A percentile compares a stretch with the other conserved stretches of the same genome.
These are phyloP conservation scores for Triangularia verruculosa DNA, from an alignment of 2,329 filamentous ascomycete genomes.

Conservation along the genomic window DNA sequence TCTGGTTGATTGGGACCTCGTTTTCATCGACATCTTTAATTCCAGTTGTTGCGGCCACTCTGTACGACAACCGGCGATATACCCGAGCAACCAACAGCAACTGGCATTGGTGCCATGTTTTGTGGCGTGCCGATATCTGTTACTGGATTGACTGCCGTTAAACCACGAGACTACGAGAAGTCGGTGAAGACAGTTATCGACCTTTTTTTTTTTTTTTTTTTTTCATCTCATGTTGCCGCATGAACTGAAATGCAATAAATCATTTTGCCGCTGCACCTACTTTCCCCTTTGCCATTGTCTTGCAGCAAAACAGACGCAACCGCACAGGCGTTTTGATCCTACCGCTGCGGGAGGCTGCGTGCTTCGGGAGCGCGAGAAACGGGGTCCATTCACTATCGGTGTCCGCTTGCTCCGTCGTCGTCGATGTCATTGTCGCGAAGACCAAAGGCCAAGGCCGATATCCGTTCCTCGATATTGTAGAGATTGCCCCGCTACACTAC, in stretches of 20 bases:
- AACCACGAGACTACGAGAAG: neutral
- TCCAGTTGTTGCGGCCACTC: neutral
- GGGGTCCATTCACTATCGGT: neutral
- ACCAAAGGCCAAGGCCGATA: neutral
- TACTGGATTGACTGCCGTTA: neutral
- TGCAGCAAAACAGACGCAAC: slow-evolving; percentile 9
- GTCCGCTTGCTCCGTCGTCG: neutral
- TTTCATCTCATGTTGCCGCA: slow-evolving; percentile 18
- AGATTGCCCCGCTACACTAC: neutral
- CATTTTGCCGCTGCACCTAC: slow-evolving; percentile 23
- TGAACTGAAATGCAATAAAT: slow-evolving; percentile 16
- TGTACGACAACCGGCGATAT: neutral
- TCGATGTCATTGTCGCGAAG: neutral
- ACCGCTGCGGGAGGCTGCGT: slow-evolving; percentile 15
- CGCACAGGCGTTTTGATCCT: slow-evolving; percentile 15
- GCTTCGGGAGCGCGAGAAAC: neutral
- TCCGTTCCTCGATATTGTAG: neutral
- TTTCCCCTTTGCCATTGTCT: neutral
- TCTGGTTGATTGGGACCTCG: slow-evolving; percentile 13
- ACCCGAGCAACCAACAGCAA: neutral
- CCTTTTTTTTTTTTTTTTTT: too few species aligned
- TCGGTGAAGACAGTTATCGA: slow-evolving; percentile 1
- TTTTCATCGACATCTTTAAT: neutral
- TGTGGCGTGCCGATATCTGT: neutral
- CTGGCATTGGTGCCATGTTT: neutral